These are phyloP conservation scores for Asterochloris sp. DNA, from an alignment of 139 green algal genomes.

Conservation along the genomic window DNA sequence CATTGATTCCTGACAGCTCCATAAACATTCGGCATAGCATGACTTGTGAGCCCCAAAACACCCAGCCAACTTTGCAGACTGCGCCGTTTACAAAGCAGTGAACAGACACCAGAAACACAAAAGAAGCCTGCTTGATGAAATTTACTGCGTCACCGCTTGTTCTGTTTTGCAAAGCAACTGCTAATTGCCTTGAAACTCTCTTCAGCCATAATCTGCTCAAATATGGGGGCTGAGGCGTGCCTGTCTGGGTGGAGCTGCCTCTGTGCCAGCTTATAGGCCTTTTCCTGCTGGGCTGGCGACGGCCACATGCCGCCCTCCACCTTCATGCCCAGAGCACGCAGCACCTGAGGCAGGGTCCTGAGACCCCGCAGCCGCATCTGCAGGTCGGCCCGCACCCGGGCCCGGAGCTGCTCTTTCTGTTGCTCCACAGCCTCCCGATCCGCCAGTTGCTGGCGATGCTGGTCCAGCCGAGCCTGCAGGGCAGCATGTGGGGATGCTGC, in stretches of 20 bases:
- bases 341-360: background rate
- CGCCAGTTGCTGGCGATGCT: background rate
- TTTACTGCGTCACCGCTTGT: background rate
- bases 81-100: background rate
- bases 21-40: background rate
- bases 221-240: background rate
- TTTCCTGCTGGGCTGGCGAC: slow-evolving; percentile 1
- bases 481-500: background rate
- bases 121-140: background rate
- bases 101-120: background rate
- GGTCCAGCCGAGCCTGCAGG: background rate
- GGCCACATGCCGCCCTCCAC: background rate
- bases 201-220: slow-evolving; percentile 6
- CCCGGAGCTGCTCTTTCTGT: slow-evolving; percentile 1
- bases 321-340: background rate
- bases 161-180: background rate
- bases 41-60: background rate
- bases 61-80: background rate
- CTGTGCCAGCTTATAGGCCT: slow-evolving; percentile 5
- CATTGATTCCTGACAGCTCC: background rate
- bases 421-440: background rate
- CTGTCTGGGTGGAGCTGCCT: slow-evolving; percentile 11
- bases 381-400: background rate
- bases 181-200: slow-evolving; percentile 4
- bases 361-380: background rate